These are phyloP conservation scores for Emergomyces orientalis DNA, from an alignment of 2,329 filamentous ascomycete genomes.

Conservation along the genomic window DNA sequence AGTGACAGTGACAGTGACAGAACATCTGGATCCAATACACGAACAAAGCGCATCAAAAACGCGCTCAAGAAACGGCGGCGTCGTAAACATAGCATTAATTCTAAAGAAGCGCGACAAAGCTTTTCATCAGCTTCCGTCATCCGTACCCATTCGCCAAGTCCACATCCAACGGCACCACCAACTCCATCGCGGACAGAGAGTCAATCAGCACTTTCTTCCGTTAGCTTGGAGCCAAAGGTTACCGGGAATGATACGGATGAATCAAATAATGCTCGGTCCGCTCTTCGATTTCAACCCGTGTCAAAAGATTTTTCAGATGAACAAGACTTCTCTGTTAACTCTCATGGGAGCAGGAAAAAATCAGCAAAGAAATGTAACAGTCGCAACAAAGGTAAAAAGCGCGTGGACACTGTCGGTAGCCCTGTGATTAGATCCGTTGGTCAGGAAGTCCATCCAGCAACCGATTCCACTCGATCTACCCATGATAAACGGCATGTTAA, in stretches of 20 bases:
- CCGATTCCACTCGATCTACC: slow-evolving; percentile 3
- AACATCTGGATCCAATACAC: slow-evolving; percentile 53
- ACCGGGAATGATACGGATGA: slow-evolving; percentile 46
- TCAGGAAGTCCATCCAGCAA: background rate
- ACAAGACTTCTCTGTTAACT: background rate
- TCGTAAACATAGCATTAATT: slow-evolving; percentile 68
- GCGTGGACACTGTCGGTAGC: slow-evolving; percentile 1
- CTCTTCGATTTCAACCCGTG: slow-evolving; percentile 15
- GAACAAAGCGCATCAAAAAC: slow-evolving; percentile 64
- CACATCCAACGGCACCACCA: slow-evolving; percentile 11
- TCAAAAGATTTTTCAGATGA: slow-evolving; percentile 38
- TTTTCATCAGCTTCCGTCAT: slow-evolving; percentile 36
- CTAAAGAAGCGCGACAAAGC: slow-evolving; percentile 48
- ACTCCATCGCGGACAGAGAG: background rate
- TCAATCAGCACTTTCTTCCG: background rate
- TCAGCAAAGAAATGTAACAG: slow-evolving; percentile 37
- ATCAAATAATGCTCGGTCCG: slow-evolving; percentile 24
- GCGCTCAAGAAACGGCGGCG: slow-evolving; percentile 61
- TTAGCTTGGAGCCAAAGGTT: slow-evolving; percentile 17
- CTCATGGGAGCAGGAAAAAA: slow-evolving; percentile 21
- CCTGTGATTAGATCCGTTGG: no score
- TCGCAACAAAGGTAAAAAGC: slow-evolving; percentile 27
- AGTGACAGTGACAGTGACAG: slow-evolving; percentile 54
- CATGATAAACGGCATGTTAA: slow-evolving; percentile 45
- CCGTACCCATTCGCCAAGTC: slow-evolving; percentile 28